Percentiles rank a stretch among this genome's conserved stretches.
Conservation (phyloP, 2,329 filamentous ascomycete genomes). For the Trichophyton verrucosum region DNA sequence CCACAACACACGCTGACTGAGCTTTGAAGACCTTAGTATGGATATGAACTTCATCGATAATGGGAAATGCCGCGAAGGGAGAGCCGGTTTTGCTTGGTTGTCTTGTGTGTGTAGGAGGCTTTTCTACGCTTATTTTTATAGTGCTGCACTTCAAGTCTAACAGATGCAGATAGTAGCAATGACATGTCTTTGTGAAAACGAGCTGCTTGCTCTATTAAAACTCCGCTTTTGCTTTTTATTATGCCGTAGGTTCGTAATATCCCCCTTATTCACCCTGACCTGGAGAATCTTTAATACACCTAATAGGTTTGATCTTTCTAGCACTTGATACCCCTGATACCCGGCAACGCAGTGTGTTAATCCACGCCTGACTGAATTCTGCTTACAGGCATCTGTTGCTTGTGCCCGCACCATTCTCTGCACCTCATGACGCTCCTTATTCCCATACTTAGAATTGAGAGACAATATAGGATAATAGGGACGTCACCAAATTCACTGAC, state of each 20-base stretch:
- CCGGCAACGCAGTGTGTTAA: no score
- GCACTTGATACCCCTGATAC: no score
- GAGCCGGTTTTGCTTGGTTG: not conserved
- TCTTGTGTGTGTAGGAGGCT: not conserved
- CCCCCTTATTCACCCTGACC: not conserved
- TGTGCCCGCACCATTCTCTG: no score
- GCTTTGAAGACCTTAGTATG: not conserved
- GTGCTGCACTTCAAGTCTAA: not conserved
- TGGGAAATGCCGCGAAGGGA: not conserved
- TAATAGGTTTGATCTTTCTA: no score
- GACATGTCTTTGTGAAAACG: not conserved
- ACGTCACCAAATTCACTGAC: no score
- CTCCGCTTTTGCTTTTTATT: not conserved
- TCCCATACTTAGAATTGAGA: no score
- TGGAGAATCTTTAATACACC: no score
- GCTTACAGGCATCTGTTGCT: no score
- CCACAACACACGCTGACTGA: not conserved
- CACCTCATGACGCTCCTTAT: no score
- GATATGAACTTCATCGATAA: not conserved
- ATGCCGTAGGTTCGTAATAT: not conserved
- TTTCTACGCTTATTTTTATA: not conserved
- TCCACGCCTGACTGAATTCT: no score
- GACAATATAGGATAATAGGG: no score
- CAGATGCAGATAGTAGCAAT: conserved; percentile 1
- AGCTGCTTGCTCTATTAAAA: not conserved